Conservation (phyloP, 1,139 yeast genomes). For the Taphrina deformans region DNA sequence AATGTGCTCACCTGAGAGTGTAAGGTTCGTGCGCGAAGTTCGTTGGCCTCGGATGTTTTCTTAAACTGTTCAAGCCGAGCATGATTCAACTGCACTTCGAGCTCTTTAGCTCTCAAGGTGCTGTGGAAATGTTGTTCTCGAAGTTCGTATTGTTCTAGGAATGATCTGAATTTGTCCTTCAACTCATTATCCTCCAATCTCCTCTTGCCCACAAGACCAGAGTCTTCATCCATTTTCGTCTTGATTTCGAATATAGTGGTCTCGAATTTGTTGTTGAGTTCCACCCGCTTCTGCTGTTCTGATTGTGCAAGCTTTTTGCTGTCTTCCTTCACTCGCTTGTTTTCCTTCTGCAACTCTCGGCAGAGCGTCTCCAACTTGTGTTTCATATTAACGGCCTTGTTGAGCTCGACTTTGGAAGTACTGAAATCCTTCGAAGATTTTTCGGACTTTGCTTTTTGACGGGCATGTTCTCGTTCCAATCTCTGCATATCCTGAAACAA, state of each 20-base stretch:
- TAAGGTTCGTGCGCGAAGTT: conserved; percentile 36
- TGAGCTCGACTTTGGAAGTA: conserved; percentile 35
- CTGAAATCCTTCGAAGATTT: conserved; percentile 35
- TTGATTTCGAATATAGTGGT: conserved; percentile 36
- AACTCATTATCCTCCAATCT: conserved; percentile 30
- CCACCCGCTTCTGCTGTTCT: conserved; percentile 36
- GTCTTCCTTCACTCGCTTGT: conserved; percentile 38
- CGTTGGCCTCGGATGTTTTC: conserved; percentile 36
- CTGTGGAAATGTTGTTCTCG: conserved; percentile 39
- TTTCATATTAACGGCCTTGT: conserved; percentile 33
- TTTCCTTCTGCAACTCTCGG: conserved; percentile 39
- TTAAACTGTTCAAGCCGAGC: conserved; percentile 38
- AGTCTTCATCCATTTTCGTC: conserved; percentile 33
- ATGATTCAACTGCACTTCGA: conserved; percentile 39
- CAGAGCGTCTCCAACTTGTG: conserved; percentile 38
- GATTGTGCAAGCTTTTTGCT: conserved; percentile 32
- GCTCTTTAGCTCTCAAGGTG: conserved; percentile 38
- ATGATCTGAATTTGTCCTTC: conserved; percentile 39
- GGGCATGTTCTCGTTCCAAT: conserved; percentile 38
- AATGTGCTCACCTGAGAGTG: conserved; percentile 38
- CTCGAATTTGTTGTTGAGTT: conserved; percentile 34
- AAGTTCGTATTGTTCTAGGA: conserved; percentile 39
- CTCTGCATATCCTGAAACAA: conserved; percentile 39
- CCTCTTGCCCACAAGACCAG: conserved; percentile 21
- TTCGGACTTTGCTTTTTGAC: conserved; percentile 36